Evolutionary conservation across 768 basidiomycete species (phyloP), one percentile per base, ranked within the genome.

Genomic region (Cytidiella melzeri): DNA sequence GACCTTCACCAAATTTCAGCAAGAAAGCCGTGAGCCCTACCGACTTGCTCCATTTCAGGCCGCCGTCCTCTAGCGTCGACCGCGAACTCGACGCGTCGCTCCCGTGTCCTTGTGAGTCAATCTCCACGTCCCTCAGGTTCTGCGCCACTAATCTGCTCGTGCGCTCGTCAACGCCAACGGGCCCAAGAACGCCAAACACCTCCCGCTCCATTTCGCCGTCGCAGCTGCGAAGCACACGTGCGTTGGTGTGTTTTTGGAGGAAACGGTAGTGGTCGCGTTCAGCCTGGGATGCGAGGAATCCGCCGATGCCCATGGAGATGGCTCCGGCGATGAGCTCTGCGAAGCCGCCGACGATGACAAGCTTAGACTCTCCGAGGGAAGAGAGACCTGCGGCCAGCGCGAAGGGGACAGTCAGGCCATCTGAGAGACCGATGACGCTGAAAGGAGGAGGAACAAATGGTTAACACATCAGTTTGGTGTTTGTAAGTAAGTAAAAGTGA

Each of bases 281-380:
- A 25, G 95, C 87, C 67, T 99, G 91, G 1, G 94, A 92, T 2
- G 93, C 93, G 43, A 99, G 84, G 76, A 95, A 97, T 18, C 95
- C 95, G 46, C 96, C 96, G 36, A 99, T 88, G 53, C 96, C 96
- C 95, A 99, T 99, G 1, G 89, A 92, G 41, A 98, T 89, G 11
- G 94, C 90, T 5, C 96, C 96, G 1, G 94, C 92, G 50, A 95
- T 91, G 56, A 99, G 84, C 65, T 99, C 96, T 1, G 96, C 95
- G 28, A 96, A 70, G 13, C 96, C 96, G 47, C 92, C 95, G 24
- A 95, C 77, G 43, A 95, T 86, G 54, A 99, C 96, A n/a, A 97
- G 76, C 47, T 76, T 81, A 5, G 91, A 92, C 51, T 88, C 83
- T 41, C 94, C 94, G 34, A 96, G 76, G 10, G 92, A 86, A 10